Percentiles rank a stretch among this genome's conserved stretches.
phyloP scores from a whole-genome alignment of 2,329 filamentous ascomycete genomes.

The Septoria petroselini region DNA sequence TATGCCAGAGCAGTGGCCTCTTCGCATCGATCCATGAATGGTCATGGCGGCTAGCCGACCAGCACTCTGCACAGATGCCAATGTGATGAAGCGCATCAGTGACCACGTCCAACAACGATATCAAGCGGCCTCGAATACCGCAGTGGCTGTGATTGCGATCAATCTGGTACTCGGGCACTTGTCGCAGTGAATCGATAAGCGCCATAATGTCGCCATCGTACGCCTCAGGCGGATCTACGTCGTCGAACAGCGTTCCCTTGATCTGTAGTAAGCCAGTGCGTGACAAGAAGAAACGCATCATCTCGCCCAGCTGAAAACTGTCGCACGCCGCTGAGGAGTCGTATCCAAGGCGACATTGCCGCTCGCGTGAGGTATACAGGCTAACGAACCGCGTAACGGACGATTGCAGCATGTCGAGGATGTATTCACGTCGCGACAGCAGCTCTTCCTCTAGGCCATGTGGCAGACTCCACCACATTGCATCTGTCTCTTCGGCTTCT shows the following conservation, averaged over 20 bases:
- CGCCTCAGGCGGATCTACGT: constrained; percentile 45
- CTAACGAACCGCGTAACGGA: constrained; percentile 65
- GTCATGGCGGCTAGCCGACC: constrained; percentile 39
- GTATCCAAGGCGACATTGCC: constrained; percentile 71
- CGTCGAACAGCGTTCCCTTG: constrained; percentile 42
- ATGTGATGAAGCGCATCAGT: constrained; percentile 45
- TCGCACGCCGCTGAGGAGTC: constrained; percentile 70
- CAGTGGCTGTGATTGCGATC: constrained; percentile 72
- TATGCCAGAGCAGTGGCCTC: constrained; percentile 46
- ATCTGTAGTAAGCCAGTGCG: constrained; percentile 61
- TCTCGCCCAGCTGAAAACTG: constrained; percentile 74
- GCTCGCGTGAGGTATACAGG: constrained; percentile 64
- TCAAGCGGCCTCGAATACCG: constrained; percentile 62
- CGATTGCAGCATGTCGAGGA: constrained; percentile 67
- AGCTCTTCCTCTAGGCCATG: constrained; percentile 69
- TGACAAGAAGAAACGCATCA: constrained; percentile 67
- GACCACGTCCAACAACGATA: constrained; percentile 65
- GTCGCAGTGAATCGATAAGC: constrained; percentile 59
- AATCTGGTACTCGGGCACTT: constrained; percentile 70
- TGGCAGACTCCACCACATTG: constrained; percentile 71
- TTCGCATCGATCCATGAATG: constrained; percentile 48
- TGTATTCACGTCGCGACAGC: constrained; percentile 61
- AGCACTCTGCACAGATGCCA: constrained; percentile 48
- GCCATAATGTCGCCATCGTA: constrained; percentile 61
- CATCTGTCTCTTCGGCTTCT: constrained; percentile 42